phyloP scores from a whole-genome alignment of 73 alveolate species.

The Loxodes magnus region DNA sequence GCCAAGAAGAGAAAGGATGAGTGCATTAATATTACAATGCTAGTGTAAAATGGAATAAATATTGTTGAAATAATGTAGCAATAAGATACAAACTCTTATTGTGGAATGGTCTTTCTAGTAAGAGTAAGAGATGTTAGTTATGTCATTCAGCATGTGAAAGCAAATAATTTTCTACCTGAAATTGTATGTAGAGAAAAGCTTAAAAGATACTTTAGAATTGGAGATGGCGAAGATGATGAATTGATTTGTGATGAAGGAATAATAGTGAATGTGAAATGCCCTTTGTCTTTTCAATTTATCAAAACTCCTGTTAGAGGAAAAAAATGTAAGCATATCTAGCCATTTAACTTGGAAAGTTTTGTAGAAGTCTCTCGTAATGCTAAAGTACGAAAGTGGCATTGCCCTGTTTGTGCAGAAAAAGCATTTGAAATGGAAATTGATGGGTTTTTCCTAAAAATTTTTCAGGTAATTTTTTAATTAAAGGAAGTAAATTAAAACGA shows the following conservation, averaged over 20 bases:
- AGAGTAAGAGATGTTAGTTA: neutral
- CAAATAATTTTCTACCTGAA: neutral
- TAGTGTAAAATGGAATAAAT: neutral
- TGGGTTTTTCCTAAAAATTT: neutral
- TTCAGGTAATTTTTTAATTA: too few relatives aligned
- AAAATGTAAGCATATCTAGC: neutral
- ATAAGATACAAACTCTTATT: neutral
- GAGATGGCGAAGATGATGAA: neutral
- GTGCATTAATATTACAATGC: neutral
- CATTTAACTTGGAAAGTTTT: slow-evolving; percentile 2
- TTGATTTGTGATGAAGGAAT: neutral
- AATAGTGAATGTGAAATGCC: slow-evolving; percentile 8
- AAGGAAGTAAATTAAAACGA: neutral
- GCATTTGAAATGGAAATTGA: slow-evolving; percentile 5
- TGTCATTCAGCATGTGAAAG: neutral
- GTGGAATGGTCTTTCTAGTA: neutral
- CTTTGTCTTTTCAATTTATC: neutral
- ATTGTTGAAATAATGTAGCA: neutral
- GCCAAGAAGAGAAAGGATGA: slow-evolving; percentile 4
- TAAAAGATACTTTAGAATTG: neutral
- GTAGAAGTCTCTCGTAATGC: neutral
- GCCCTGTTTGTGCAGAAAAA: neutral
- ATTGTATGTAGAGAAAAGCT: neutral
- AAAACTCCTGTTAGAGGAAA: slow-evolving; percentile 8
- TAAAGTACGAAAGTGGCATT: slow-evolving; percentile 1